These are phyloP conservation scores for Leccinum longicurvipes DNA, from an alignment of 768 basidiomycete species.

Conservation along the genomic window DNA sequence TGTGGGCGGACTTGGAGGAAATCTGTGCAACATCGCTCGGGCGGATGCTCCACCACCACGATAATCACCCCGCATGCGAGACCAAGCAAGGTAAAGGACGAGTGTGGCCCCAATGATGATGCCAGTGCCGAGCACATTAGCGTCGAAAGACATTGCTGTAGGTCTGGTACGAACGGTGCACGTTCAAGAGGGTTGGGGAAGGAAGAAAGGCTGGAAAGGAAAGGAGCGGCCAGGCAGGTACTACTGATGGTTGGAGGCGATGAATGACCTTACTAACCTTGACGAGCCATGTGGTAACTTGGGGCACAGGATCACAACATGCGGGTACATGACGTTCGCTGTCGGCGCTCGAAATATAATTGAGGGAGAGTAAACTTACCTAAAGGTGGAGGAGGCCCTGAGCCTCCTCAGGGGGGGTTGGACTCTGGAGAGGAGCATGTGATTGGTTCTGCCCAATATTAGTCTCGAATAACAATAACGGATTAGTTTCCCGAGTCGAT, in stretches of 20 bases:
- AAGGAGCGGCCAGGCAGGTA: neutral
- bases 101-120: neutral
- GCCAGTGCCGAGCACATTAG: neutral
- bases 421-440: too few relatives aligned
- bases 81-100: constrained; percentile 4
- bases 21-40: neutral
- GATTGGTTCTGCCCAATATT: too few relatives aligned
- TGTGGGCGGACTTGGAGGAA: constrained; percentile 10
- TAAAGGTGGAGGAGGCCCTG: too few relatives aligned
- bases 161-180: neutral
- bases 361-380: too few relatives aligned
- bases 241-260: neutral
- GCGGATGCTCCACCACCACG: neutral
- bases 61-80: neutral
- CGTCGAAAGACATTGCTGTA: neutral
- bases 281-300: too few relatives aligned
- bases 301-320: too few relatives aligned
- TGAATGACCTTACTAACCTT: neutral
- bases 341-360: too few relatives aligned
- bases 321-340: too few relatives aligned
- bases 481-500: too few relatives aligned
- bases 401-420: too few relatives aligned
- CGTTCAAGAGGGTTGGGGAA: constrained; percentile 10
- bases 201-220: constrained; percentile 1
- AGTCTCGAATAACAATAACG: too few relatives aligned